Percentiles rank a stretch among this genome's conserved stretches.
phyloP scores from a whole-genome alignment of 805 yeast species.

The Saturnispora zaruensis region DNA sequence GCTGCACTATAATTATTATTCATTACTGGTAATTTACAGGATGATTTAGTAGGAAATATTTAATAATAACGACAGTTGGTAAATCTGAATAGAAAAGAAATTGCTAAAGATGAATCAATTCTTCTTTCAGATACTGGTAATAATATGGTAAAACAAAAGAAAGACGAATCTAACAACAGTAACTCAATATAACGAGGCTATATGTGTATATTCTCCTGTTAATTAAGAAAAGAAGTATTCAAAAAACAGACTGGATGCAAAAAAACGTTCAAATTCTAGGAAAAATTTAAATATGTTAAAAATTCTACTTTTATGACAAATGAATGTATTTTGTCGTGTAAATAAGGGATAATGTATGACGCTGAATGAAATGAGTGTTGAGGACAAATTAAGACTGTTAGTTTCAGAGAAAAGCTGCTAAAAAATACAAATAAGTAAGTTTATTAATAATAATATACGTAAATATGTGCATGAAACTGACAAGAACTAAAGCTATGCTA shows the following conservation, averaged over 20 bases:
- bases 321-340: no score
- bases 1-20: background rate
- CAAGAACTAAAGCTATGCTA: no score
- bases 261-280: background rate
- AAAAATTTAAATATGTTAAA: no score
- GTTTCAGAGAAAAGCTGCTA: no score
- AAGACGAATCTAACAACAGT: background rate
- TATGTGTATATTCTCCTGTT: background rate
- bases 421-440: no score
- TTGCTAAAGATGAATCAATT: no score
- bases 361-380: background rate
- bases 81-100: no score
- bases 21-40: background rate
- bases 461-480: no score
- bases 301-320: background rate
- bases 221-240: background rate
- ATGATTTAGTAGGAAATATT: background rate
- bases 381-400: no score
- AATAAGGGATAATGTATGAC: background rate
- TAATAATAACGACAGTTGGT: no score
- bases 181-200: background rate
- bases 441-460: no score
- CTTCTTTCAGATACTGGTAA: background rate
- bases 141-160: background rate
- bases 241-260: background rate